Evolutionary conservation across 1,139 yeast species (phyloP).

Genomic region (Kodamaea sp.): DNA sequence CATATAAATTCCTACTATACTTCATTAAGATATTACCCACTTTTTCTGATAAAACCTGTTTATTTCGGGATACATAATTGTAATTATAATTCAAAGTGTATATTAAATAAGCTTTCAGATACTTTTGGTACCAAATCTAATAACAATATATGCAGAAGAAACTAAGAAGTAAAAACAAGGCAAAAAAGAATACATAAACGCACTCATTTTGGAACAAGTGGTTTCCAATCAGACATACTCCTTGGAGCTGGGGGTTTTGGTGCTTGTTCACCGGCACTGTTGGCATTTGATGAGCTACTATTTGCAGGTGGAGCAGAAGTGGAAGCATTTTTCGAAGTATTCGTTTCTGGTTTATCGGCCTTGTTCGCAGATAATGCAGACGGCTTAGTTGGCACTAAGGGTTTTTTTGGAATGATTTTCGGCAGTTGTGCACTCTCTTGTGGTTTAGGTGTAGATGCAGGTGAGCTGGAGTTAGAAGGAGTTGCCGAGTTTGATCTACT

Average conservation of each 20-base stretch:
- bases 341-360: constrained; percentile 9
- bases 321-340: neutral
- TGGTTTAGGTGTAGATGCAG: constrained; percentile 13
- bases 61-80: neutral
- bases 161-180: constrained; percentile 5
- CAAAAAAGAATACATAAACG: no score
- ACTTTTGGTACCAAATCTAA: neutral
- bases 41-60: neutral
- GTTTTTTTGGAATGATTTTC: constrained; percentile 16
- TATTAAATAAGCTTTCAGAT: neutral
- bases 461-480: constrained; percentile 16
- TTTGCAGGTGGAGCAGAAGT: constrained; percentile 1
- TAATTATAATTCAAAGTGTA: neutral
- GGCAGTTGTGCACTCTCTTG: constrained; percentile 2
- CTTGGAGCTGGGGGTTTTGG: constrained; percentile 17
- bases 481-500: constrained; percentile 32
- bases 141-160: neutral
- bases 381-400: constrained; percentile 40
- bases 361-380: constrained; percentile 22
- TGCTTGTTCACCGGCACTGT: constrained; percentile 4
- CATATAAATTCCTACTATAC: no score
- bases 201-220: constrained; percentile 46
- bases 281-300: constrained; percentile 6
- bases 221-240: constrained; percentile 53
- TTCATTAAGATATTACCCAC: neutral